Base-by-base conservation (phyloP, 352 stramenopile genomes). In the Pythium aquatile region DNA sequence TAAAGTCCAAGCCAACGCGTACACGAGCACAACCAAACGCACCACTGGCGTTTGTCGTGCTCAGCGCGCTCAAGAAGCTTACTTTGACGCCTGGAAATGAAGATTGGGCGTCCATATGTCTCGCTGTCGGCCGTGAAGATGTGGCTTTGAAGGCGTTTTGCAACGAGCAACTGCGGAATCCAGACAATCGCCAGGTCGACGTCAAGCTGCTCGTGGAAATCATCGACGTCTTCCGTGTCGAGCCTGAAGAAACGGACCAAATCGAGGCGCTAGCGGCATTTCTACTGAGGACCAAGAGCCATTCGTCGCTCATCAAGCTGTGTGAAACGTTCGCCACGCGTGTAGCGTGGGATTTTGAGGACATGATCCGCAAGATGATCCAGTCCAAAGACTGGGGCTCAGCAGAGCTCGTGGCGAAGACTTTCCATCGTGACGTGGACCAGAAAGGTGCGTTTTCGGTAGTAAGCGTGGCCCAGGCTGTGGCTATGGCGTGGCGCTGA, bases 371-470 rank as follows among this genome's bases (percentile, higher is more conserved):
- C 11, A 58, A 48, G 17, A 81, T 88, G 69, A 72, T 79, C 11
- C 62, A 68, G 39, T 65, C 68, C 5, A 91, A 88, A 54, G 79
- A 91, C 55, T 91, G 81, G 81, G 72, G 70, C 1, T 83, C 78
- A 1, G 78, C 81, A 9, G 81, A 88, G 59, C 58, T 85, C 1
- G 30, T 89, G 4, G 72, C 70, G 53, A 69, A 71, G 9, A 85
- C 70, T 0, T 85, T 83, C 42, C 68, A 80, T 3, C n/a, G 28
- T 0, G 47, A 69, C 2, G 16, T 65, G 0, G 35, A 59, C 1
- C 49, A 44, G 5, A 63, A 64, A 53, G 53, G 61, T 74, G 46
- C 1, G 24, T 37, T 10, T 20, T 1, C 1, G 6, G 17, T 20
- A 32, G 17, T 10, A 39, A 53, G 13, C 46, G 24, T 20, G 40